Evolutionary conservation across 2,329 filamentous ascomycete genomes (phyloP), one percentile per base, ranked within the genome.

Genomic region (Ophiocordyceps camponoti-saundersi): DNA sequence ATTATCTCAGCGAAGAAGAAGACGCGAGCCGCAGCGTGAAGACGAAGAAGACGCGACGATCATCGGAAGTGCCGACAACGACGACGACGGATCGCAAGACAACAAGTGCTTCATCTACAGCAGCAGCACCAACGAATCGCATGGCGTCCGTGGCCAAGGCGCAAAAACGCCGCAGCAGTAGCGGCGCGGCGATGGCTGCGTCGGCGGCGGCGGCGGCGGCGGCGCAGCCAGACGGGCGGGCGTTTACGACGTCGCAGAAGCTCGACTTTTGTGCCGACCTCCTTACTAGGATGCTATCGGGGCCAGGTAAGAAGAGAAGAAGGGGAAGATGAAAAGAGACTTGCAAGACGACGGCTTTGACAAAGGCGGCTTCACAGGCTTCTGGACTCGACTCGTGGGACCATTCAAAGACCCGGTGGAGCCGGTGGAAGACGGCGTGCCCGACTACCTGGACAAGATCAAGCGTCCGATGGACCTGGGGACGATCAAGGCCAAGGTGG

Each of bases 301-400:
- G 76, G 0, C 77, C 77, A 49, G 74, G 74, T 76, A 64, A 52
- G 60, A 29, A 29, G 26, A 29, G n/a, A n/a, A n/a, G n/a, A n/a
- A n/a, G n/a, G n/a, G n/a, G n/a, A n/a, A n/a, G n/a, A n/a, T n/a
- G n/a, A n/a, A n/a, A n/a, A n/a, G n/a, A n/a, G n/a, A n/a, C n/a
- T n/a, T n/a, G n/a, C n/a, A n/a, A 29, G 26, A 29, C 26, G 26
- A 6, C 7, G 26, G 26, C 26, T 29, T n/a, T 29, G 26, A 29
- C 26, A 29, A 29, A 29, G 26, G 26, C 26, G 26, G 16, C 2
- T 22, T n/a, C n/a, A n/a, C 46, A 78, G 76, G 77, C 7, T 80
- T 77, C 57, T 81, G 77, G 77, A 80, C 77, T 0, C 72, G 77
- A n/a, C 66, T 80, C 0, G 76, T 80, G 3, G 75, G 75, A 0